Conservation (phyloP, 306 rosid genomes). For the Dryas drummondii region DNA sequence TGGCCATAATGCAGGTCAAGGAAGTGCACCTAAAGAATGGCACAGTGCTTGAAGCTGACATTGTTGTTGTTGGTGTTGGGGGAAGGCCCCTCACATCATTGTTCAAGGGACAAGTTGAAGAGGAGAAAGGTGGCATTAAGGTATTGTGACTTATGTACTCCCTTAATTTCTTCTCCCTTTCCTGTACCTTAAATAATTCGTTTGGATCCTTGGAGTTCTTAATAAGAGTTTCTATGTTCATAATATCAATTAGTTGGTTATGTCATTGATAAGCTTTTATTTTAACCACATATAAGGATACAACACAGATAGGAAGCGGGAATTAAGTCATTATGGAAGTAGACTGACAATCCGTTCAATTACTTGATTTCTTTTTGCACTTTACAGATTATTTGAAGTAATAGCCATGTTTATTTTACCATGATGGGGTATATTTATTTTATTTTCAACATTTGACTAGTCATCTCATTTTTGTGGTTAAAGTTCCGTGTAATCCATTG, state of each 20-base stretch:
- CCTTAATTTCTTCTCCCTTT: not conserved
- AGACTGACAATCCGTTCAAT: too few species aligned
- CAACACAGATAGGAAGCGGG: not conserved
- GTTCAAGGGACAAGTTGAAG: conserved; percentile 96
- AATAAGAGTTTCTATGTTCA: not conserved
- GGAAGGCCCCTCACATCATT: conserved; percentile 73
- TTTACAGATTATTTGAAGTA: not conserved
- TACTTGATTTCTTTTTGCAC: not conserved
- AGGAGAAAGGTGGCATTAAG: conserved; percentile 94
- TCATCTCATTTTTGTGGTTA: not conserved
- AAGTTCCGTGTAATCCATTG: not conserved
- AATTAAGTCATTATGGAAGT: not conserved
- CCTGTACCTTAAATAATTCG: not conserved
- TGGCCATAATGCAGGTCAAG: conserved; percentile 59
- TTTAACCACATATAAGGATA: not conserved
- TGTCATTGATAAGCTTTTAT: not conserved
- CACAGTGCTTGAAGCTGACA: conserved; percentile 81
- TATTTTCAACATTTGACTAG: not conserved
- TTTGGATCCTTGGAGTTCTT: not conserved
- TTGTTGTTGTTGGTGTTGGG: conserved; percentile 96
- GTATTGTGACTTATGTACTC: conserved; percentile 29
- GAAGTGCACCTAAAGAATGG: conserved; percentile 95
- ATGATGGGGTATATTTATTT: not conserved
- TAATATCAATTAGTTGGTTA: not conserved
- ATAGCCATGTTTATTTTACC: not conserved